phyloP scores from a whole-genome alignment of 306 rosid genomes.

The Corylus avellana region DNA sequence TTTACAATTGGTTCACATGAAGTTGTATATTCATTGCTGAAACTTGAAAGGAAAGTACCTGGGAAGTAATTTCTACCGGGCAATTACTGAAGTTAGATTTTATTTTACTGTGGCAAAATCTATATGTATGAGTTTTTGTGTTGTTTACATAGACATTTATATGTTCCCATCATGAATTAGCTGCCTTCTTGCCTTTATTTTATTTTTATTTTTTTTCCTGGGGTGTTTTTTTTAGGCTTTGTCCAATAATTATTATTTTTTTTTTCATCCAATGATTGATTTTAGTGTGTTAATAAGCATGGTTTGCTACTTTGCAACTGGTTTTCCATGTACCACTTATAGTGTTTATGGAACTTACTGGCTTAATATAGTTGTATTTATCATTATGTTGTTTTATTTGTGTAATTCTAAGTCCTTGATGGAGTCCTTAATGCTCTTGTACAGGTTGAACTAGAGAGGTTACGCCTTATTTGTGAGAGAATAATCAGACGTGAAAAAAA shows the following conservation, averaged over 20 bases:
- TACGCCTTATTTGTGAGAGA: slow-evolving; percentile 95
- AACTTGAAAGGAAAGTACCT: not conserved
- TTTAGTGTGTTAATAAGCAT: no score
- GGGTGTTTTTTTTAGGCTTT: no score
- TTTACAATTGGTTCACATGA: not conserved
- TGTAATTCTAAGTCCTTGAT: slow-evolving; percentile 8
- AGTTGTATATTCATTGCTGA: not conserved
- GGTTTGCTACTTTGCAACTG: no score
- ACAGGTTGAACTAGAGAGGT: slow-evolving; percentile 94
- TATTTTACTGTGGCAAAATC: no score
- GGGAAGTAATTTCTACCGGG: not conserved
- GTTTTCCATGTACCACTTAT: no score
- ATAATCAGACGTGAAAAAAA: slow-evolving; percentile 91
- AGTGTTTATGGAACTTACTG: no score
- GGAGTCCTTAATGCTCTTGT: slow-evolving; percentile 28
- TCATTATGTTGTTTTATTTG: not conserved
- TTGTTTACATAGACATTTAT: no score
- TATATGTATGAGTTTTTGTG: no score
- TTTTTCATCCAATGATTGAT: no score
- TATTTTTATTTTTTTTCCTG: not conserved
- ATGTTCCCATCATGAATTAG: not conserved
- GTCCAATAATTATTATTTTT: no score
- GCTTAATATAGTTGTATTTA: not conserved
- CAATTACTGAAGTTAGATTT: no score
- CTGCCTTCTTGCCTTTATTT: not conserved